Evolutionary conservation across 2,329 filamentous ascomycete species (phyloP).

Genomic region (Colletotrichum brevisporum): DNA sequence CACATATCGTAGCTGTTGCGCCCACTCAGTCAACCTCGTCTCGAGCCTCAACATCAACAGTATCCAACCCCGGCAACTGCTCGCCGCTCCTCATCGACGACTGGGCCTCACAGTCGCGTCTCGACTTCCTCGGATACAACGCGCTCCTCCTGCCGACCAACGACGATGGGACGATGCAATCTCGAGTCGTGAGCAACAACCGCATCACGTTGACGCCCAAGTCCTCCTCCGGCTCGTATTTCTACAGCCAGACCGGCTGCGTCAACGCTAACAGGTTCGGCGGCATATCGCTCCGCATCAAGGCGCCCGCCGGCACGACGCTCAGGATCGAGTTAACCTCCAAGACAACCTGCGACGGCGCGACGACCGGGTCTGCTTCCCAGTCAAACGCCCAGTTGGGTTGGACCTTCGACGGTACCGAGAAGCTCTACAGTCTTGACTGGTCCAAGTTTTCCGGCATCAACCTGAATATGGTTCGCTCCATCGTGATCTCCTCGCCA

Average conservation of each 20-base stretch:
- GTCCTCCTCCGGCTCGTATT: slow-evolving; percentile 63
- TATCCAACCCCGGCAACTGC: slow-evolving; percentile 48
- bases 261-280: slow-evolving; percentile 66
- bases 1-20: slow-evolving; percentile 8
- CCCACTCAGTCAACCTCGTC: slow-evolving; percentile 16
- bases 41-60: slow-evolving; percentile 9
- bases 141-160: slow-evolving; percentile 68
- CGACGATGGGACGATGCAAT: slow-evolving; percentile 70
- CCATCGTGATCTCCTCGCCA: slow-evolving; percentile 65
- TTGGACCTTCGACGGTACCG: slow-evolving; percentile 72
- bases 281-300: slow-evolving; percentile 69
- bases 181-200: slow-evolving; percentile 65
- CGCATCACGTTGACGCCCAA: slow-evolving; percentile 66
- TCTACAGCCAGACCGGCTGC: slow-evolving; percentile 71
- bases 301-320: slow-evolving; percentile 64
- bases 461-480: slow-evolving; percentile 65
- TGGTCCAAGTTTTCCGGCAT: slow-evolving; percentile 66
- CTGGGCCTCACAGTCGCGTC: slow-evolving; percentile 72
- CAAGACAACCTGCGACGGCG: slow-evolving; percentile 59
- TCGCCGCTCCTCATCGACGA: slow-evolving; percentile 67
- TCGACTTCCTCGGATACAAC: slow-evolving; percentile 74
- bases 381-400: slow-evolving; percentile 64
- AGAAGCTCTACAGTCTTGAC: slow-evolving; percentile 71
- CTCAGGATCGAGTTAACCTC: slow-evolving; percentile 67
- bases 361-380: slow-evolving; percentile 50